Evolutionary conservation across 2,329 filamentous ascomycete genomes (phyloP), one percentile per base, ranked within the genome.

Genomic region (Colletotrichum phormii): DNA sequence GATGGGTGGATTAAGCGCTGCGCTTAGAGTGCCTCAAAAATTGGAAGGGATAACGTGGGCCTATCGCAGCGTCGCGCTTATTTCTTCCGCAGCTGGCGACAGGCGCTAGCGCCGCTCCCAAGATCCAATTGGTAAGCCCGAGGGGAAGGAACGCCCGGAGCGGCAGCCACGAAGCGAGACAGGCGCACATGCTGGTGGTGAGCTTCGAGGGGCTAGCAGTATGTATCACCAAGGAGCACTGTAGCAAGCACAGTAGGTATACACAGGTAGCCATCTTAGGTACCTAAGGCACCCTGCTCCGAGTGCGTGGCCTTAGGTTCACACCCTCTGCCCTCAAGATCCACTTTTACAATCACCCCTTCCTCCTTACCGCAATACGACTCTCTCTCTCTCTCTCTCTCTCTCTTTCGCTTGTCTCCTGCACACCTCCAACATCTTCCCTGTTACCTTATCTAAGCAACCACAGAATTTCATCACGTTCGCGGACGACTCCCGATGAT

Each of bases 61-160:
- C 73, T 71, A 74, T 74, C 26, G 53, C 61, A 67, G 46, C 5
- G 42, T 18, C 73, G 73, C 73, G 73, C 59, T 74, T 74, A 70
- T n/a, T 62, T n/a, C 31, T 35, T 24, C 22, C n/a, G 61, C 51
- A 71, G 49, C 31, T 46, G 51, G 62, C 70, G 61, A 59, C 22
- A 54, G 62, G 37, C 62, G 63, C 62, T 67, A 73, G 58, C 42
- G 57, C 55, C 54, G 24, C 60, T 24, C 33, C 5, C 46, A 11
- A 53, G n/a, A 29, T 63, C n/a, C 29, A 37, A 24, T 24, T 26
- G 12, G 33, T 5, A 11, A 13, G 11, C 46, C 42, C 7, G 7
- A n/a, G 35, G 31, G 60, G 26, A 15, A 33, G 8, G 46, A 22
- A 53, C n/a, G 60, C 60, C 42, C n/a, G 33, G 26, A 62, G 59